phyloP scores from a whole-genome alignment of 1,284 basidiomycete genomes.

The Pseudozyma tsukubaensis region DNA sequence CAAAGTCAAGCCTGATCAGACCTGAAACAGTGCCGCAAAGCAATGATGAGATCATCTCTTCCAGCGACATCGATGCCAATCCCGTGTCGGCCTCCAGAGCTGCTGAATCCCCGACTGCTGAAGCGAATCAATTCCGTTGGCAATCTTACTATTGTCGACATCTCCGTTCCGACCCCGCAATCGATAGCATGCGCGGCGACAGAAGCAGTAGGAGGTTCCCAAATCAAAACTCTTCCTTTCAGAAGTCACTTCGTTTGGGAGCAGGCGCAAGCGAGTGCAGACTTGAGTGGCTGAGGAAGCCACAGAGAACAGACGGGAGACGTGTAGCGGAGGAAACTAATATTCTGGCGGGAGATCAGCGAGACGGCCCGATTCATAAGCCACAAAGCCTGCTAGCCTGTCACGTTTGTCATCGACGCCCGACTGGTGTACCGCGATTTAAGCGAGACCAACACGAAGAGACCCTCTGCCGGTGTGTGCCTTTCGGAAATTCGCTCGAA shows the following conservation, averaged over 20 bases:
- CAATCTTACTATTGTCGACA: too few relatives aligned
- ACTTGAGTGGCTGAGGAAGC: too few relatives aligned
- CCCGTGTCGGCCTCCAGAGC: too few relatives aligned
- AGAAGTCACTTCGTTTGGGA: too few relatives aligned
- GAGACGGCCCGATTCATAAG: neutral
- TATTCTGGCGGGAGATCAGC: neutral
- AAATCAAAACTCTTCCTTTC: too few relatives aligned
- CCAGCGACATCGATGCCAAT: too few relatives aligned
- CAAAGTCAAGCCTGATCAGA: neutral
- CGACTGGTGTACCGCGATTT: neutral
- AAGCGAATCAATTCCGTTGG: too few relatives aligned
- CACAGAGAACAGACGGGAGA: neutral
- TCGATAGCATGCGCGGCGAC: too few relatives aligned
- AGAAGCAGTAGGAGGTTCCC: too few relatives aligned
- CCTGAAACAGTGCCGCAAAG: neutral
- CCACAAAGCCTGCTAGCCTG: neutral
- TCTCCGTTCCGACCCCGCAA: too few relatives aligned
- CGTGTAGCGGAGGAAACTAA: neutral
- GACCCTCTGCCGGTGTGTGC: neutral
- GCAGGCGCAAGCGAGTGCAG: too few relatives aligned
- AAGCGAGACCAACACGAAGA: slow-evolving; percentile 28
- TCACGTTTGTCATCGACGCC: slow-evolving; percentile 5
- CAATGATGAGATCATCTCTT: neutral
- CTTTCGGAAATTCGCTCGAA: neutral
- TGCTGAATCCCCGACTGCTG: too few relatives aligned